phyloP scores from a whole-genome alignment of 2,329 filamentous ascomycete genomes.

The Raffaelea deltoideospora region DNA sequence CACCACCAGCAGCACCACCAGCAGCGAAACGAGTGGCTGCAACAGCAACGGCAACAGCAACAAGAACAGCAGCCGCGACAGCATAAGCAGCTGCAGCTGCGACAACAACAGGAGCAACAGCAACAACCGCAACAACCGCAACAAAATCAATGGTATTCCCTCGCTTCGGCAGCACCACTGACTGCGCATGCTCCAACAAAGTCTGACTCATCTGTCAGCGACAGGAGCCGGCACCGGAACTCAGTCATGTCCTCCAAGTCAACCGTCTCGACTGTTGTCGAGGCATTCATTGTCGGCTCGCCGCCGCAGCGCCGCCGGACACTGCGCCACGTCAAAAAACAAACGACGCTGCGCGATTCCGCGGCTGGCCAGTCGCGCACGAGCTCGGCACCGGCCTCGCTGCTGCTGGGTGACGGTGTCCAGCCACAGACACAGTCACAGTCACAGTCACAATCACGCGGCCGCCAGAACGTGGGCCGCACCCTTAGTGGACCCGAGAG shows the following conservation, averaged over 20 bases:
- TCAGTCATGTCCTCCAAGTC: slow-evolving; percentile 41
- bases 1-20: not conserved
- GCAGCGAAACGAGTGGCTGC: too few species aligned
- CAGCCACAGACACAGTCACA: not conserved
- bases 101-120: slow-evolving; percentile 12
- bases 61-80: too few species aligned
- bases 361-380: slow-evolving; percentile 22
- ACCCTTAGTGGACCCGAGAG: slow-evolving; percentile 28
- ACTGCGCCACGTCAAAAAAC: slow-evolving; percentile 46
- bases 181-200: slow-evolving; percentile 4
- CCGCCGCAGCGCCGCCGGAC: slow-evolving; percentile 35
- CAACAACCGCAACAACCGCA: not conserved
- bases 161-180: slow-evolving; percentile 4
- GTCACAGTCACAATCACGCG: slow-evolving; percentile 13
- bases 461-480: slow-evolving; percentile 5
- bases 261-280: slow-evolving; percentile 39
- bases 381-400: slow-evolving; percentile 27
- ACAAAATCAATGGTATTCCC: not conserved
- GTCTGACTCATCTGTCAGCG: slow-evolving; percentile 23
- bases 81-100: slow-evolving; percentile 13
- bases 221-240: slow-evolving; percentile 31
- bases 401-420: slow-evolving; percentile 15
- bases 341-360: slow-evolving; percentile 32
- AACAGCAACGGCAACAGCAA: too few species aligned
- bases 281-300: slow-evolving; percentile 40